Evolutionary conservation across 768 basidiomycete species (phyloP), one percentile per base, ranked within the genome.

Genomic region (Sarcodon aspratus): DNA sequence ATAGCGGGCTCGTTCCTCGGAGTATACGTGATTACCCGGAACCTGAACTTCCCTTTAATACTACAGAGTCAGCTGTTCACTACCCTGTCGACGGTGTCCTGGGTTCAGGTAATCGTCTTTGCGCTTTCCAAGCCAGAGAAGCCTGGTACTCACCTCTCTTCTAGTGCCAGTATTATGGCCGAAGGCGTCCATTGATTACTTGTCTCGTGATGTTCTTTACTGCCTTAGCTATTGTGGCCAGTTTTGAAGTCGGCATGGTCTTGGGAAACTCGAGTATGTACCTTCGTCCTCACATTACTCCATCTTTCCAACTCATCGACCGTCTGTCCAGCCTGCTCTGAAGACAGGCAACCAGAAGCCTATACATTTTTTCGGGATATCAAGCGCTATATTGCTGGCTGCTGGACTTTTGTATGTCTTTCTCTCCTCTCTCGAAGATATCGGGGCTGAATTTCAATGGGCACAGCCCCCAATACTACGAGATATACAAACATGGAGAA

Each of bases 21-120:
- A n/a, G 68, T 76, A 10, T 92, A 90, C 60, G 64, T 66, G 15
- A 69, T 89, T 46, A 63, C 78, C 0, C 80, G 84, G 53, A 63
- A 76, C 47, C 61, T 89, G 36, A 86, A 80, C 58, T 74, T 88
- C 34, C 85, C 87, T 0, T 71, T 90, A 37, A 81, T 85, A 40
- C 50, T 82, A 2, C 79, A 85, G 59, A 77, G 79, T 6, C 80
- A 82, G 51, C 54, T 80, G 1, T 85, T 90, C 57, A 76, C 75
- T 0, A 64, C 75, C 21, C 65, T 91, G 10, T 65, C 71, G 0
- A 66, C 83, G 3, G 54, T 82, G 9, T 81, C 79, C 2, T 85
- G 81, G 78, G 71, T 72, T 0, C 84, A 88, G 70, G 80, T 80
- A 33, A 33, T 68, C 58, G 48, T 21, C 13, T 33, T 11, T 6